Conservation (phyloP, 495 filamentous ascomycete species). For the Parathielavia appendiculata region DNA sequence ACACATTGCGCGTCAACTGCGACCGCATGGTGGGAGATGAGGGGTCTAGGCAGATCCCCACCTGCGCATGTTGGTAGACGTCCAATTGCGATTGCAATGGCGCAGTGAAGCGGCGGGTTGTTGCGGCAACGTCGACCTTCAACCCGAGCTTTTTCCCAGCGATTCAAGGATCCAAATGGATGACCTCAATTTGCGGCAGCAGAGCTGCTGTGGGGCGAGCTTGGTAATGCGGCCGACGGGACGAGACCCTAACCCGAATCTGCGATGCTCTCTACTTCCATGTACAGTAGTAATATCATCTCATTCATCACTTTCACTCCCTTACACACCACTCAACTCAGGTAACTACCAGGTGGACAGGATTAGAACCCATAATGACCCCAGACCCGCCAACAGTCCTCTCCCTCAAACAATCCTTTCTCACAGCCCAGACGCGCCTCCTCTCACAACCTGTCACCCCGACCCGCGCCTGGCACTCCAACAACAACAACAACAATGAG, state of each 20-base stretch:
- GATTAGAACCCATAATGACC: slow-evolving; percentile 22
- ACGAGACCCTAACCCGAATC: slow-evolving; percentile 11
- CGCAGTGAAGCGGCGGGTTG: slow-evolving; percentile 9
- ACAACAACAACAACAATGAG: slow-evolving; percentile 38
- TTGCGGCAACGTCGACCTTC: slow-evolving; percentile 5
- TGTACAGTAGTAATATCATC: neutral
- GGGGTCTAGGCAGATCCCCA: slow-evolving; percentile 20
- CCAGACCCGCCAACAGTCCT: slow-evolving; percentile 48
- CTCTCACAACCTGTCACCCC: slow-evolving; percentile 53
- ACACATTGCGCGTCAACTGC: slow-evolving; percentile 70
- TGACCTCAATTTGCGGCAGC: slow-evolving; percentile 29
- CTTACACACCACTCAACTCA: neutral
- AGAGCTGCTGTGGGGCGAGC: slow-evolving; percentile 15
- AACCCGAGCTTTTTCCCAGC: slow-evolving; percentile 4
- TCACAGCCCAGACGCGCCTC: slow-evolving; percentile 57
- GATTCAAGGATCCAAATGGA: slow-evolving; percentile 3
- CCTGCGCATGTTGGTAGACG: slow-evolving; percentile 25
- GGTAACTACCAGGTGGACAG: neutral
- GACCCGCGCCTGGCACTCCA: slow-evolving; percentile 50
- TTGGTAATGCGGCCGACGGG: too few species aligned
- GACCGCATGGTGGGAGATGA: slow-evolving; percentile 63
- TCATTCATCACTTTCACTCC: neutral
- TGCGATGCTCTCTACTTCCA: neutral
- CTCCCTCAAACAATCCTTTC: slow-evolving; percentile 59
- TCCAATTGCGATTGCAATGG: slow-evolving; percentile 22